Evolutionary conservation across 371 early-diverging fungal genomes (phyloP), one percentile per base, ranked within the genome.

Genomic region (Nematocida homosporus): DNA sequence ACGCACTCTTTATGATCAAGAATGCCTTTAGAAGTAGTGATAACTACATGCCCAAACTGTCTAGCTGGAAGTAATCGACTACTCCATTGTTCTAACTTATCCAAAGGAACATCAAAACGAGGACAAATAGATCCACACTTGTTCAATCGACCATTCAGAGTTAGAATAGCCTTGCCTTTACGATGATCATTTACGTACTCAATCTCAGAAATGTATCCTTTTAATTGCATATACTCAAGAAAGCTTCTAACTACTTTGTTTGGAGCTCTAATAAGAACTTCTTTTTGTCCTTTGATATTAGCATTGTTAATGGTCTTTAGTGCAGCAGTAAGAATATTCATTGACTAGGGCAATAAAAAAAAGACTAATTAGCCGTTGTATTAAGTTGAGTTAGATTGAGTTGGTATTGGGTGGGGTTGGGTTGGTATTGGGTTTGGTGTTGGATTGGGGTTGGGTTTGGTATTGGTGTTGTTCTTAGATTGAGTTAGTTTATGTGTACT

Each of bases 61-160:
- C 97, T 94, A 66, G 97, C 93, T 75, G 97, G 99, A 81, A 97
- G 88, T 79, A 99, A 88, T 87, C 92, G 90, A 86, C 89, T 88
- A 80, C 94, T 89, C 93, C 92, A 95, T 86, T 91, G 91, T 87
- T 97, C 97, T 77, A 97, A 86, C 78, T 93, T 92, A 81, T 86
- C 82, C 78, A 92, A 86, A 88, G 90, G 89, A 86, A 96, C 89
- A 88, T 92, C 91, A 90, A 94, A 97, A 81, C 95, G 91, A 80
- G 99, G 97, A 65, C 94, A 94, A 86, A 97, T 97, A 80, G 94
- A 95, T 87, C 97, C 97, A 85, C 94, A 94, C 90, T 96, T 99
- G 92, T 95, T 97, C 78, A 99, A 86, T 80, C 99, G 91, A 79
- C 99, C 97, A 80, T 90, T 93, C 61, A 99, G 89, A 85, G 95